Percentiles rank a stretch among this genome's conserved stretches.
Conservation (phyloP, 108 stramenopile species). For the Conticribra weissflogii region DNA sequence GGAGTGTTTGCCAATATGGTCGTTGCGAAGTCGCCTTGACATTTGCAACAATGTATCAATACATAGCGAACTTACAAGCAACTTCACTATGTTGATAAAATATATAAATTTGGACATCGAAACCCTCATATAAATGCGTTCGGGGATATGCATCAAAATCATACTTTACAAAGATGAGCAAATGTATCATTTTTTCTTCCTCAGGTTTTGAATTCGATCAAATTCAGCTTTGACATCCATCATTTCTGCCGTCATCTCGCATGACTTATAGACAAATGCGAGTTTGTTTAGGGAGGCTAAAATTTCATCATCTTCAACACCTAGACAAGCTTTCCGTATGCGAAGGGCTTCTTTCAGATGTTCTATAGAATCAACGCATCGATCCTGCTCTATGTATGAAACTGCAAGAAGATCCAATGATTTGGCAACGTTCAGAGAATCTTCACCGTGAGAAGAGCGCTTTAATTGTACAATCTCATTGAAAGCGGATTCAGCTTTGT, state of each 20-base stretch:
- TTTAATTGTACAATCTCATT: constrained; percentile 41
- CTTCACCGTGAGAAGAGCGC: constrained; percentile 34
- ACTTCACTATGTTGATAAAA: too few species aligned
- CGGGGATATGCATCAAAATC: too few species aligned
- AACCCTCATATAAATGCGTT: too few species aligned
- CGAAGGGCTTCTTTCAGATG: constrained; percentile 52
- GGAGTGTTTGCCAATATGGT: too few species aligned
- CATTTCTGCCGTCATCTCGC: constrained; percentile 51
- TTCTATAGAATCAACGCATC: constrained; percentile 37
- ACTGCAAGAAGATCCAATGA: constrained; percentile 52
- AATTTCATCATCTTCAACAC: constrained; percentile 40
- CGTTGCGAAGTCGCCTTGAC: too few species aligned
- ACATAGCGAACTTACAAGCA: too few species aligned
- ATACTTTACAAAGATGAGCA: too few species aligned
- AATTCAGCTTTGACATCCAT: constrained; percentile 38
- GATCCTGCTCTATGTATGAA: constrained; percentile 54
- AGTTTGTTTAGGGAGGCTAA: constrained; percentile 52
- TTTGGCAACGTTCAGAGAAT: constrained; percentile 44
- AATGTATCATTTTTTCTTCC: constrained; percentile 15
- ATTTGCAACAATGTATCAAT: too few species aligned
- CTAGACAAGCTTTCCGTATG: constrained; percentile 45
- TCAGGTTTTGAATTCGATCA: constrained; percentile 39
- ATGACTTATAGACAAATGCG: constrained; percentile 52
- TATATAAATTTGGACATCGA: too few species aligned
- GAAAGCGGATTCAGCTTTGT: constrained; percentile 48